phyloP scores from a whole-genome alignment of 2,329 filamentous ascomycete genomes.

The Fusarium newnesense region DNA sequence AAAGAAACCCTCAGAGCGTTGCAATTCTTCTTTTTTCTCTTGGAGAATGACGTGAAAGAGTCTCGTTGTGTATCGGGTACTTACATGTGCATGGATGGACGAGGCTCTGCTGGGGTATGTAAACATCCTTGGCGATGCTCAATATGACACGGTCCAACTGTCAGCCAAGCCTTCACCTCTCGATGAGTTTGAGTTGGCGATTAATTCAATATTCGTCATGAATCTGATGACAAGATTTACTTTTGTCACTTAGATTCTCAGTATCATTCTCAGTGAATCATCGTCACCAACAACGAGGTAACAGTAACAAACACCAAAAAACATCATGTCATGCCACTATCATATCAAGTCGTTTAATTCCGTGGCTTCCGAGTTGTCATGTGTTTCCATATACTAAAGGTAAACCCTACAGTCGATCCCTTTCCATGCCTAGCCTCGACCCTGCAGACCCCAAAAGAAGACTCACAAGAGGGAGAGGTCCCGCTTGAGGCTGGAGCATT shows the following conservation, averaged over 20 bases:
- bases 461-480: neutral
- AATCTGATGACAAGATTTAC: neutral
- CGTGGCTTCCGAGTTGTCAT: slow-evolving; percentile 29
- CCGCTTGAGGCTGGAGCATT: slow-evolving; percentile 4
- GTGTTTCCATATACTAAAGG: slow-evolving; percentile 5
- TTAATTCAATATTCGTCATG: neutral
- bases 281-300: neutral
- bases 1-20: neutral
- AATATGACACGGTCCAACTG: slow-evolving; percentile 18
- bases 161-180: slow-evolving; percentile 8
- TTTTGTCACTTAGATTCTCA: neutral
- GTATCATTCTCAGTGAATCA: neutral
- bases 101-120: slow-evolving; percentile 2
- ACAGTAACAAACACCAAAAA: neutral
- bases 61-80: slow-evolving; percentile 21
- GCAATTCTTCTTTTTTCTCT: slow-evolving; percentile 2
- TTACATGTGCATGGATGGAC: neutral
- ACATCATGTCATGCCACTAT: slow-evolving; percentile 22
- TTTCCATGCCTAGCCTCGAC: neutral
- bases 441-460: slow-evolving; percentile 2
- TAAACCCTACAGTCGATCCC: slow-evolving; percentile 29
- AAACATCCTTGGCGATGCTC: slow-evolving; percentile 7
- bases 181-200: neutral
- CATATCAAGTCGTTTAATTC: neutral
- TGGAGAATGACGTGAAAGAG: slow-evolving; percentile 19